Evolutionary conservation across 805 yeast species (phyloP).

Genomic region (Cyberlindnera japonica): DNA sequence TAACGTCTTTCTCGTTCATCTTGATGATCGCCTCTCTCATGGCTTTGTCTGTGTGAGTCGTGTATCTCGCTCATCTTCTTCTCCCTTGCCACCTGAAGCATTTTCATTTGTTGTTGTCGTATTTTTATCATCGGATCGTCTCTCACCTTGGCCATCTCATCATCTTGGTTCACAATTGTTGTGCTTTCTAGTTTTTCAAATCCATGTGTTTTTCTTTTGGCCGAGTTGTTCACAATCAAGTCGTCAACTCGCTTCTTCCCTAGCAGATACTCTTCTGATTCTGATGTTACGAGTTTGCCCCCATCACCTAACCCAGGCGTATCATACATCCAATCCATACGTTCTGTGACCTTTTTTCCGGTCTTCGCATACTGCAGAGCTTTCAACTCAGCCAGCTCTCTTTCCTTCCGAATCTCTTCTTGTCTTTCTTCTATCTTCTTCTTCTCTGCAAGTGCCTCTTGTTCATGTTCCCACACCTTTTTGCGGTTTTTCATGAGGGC

Average conservation of each 20-base stretch:
- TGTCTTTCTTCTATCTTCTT: constrained; percentile 59
- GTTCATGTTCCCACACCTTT: constrained; percentile 81
- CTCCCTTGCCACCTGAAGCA: constrained; percentile 24
- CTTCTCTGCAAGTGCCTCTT: constrained; percentile 68
- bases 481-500: constrained; percentile 79
- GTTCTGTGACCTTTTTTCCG: constrained; percentile 37
- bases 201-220: constrained; percentile 24
- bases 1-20: neutral
- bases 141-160: constrained; percentile 46
- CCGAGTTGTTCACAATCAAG: constrained; percentile 27
- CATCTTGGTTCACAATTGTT: constrained; percentile 10
- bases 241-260: constrained; percentile 48
- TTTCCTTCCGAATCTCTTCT: constrained; percentile 58
- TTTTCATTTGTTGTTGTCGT: constrained; percentile 21
- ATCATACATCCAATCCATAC: constrained; percentile 87
- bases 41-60: too few relatives aligned
- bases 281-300: constrained; percentile 26
- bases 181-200: constrained; percentile 16
- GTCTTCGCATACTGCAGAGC: constrained; percentile 42
- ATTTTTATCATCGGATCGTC: constrained; percentile 24
- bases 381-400: constrained; percentile 54
- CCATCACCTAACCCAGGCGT: constrained; percentile 35
- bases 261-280: constrained; percentile 49
- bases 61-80: too few relatives aligned
- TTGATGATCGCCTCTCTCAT: neutral